Evolutionary conservation across 1,139 yeast genomes (phyloP), one percentile per base, ranked within the genome.

Genomic region (Hansenula sp.): DNA sequence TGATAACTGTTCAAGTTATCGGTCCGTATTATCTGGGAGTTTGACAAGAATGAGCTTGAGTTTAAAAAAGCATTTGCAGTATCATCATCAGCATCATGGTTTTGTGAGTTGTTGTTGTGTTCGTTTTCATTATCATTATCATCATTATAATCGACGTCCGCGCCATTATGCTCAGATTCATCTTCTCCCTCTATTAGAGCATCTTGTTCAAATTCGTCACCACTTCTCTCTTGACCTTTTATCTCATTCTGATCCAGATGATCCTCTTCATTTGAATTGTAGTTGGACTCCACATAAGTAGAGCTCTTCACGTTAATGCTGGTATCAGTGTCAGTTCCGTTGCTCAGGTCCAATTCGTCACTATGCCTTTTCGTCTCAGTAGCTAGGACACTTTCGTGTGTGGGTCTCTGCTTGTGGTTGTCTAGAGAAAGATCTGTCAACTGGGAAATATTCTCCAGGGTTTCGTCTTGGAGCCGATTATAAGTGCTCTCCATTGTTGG

Each of bases 21-120:
- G 0, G 52, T 36, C 17, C 57, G 32, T 12, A 57, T 50, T 15
- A 57, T 55, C 44, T 55, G 53, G 1, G 60, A 54, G 32, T 51
- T 47, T 3, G 58, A 48, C 11, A 56, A 41, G 41, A 57, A 55
- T 1, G 61, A 48, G 36, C 57, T 53, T 12, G 61, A 57, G 41
- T 57, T 48, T 12, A 55, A 34, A 30, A 54, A 55, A 39, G 55
- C 59, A 33, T 57, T 54, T 6, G 49, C 42, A 3, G 30, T 41
- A 12, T 49, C 51, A 13, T 48, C 46, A n/a, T 43, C 36, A 10
- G 42, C 42, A 5, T 45, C 44, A 12, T 42, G 11, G 15, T 31
- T 31, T 5, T 34, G 37, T 8, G 32, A 42, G 9, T 24, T 38
- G 16, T 34, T n/a, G 8, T 29, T 25, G 3, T 32, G 16, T 1